phyloP scores from a whole-genome alignment of 257 asterid genomes.

The Salvia rosmarinus region DNA sequence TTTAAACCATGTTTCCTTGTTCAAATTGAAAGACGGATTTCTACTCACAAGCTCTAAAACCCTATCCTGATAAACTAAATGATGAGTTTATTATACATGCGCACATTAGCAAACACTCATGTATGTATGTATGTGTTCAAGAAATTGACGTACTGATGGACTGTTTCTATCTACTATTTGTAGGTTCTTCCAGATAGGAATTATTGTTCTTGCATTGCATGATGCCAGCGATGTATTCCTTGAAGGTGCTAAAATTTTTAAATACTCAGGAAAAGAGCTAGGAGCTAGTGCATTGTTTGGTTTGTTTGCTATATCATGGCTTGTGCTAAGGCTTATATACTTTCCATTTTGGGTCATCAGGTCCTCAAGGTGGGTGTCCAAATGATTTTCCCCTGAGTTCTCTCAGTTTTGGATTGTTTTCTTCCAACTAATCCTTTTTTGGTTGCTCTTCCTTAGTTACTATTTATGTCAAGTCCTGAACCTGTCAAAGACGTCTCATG shows the following conservation, averaged over 20 bases:
- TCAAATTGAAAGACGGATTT: conserved; percentile 16
- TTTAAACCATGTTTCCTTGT: neutral
- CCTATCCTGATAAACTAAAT: neutral
- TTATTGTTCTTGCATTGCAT: conserved; percentile 80
- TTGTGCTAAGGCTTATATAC: conserved; percentile 73
- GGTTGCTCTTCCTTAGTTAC: conserved; percentile 57
- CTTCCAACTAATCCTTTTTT: conserved; percentile 39
- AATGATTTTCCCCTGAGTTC: neutral
- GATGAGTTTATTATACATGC: neutral
- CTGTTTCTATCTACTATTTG: conserved; percentile 24
- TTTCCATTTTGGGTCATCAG: conserved; percentile 91
- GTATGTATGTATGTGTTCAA: neutral
- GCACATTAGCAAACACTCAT: neutral
- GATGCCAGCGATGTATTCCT: conserved; percentile 94
- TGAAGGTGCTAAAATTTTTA: conserved; percentile 92
- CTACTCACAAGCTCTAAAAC: neutral
- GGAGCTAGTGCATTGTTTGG: conserved; percentile 89
- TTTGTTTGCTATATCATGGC: conserved; percentile 83
- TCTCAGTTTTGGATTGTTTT: conserved; percentile 14
- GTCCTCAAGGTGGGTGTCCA: conserved; percentile 59
- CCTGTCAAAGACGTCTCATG: conserved; percentile 44
- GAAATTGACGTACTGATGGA: conserved; percentile 24
- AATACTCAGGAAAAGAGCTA: conserved; percentile 81
- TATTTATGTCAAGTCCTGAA: conserved; percentile 50
- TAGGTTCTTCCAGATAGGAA: conserved; percentile 87